phyloP scores from a whole-genome alignment of 2,329 filamentous ascomycete genomes.

The Fusarium incarnatum region DNA sequence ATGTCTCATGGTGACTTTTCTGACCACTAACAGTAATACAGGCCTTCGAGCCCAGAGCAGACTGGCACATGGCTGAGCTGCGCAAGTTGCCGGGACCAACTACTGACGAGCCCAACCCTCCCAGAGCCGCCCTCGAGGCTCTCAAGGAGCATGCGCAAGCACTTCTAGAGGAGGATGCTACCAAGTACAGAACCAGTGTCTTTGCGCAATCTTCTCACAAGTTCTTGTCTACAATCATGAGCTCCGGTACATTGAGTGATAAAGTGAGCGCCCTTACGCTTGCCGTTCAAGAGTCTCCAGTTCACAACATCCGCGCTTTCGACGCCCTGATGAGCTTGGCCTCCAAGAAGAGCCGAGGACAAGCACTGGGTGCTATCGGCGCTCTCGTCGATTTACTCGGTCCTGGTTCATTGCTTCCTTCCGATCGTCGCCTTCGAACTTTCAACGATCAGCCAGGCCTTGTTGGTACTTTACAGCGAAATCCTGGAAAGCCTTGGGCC shows the following conservation, averaged over 20 bases:
- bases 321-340: slow-evolving; percentile 85
- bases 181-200: slow-evolving; percentile 77
- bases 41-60: slow-evolving; percentile 68
- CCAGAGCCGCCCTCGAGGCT: slow-evolving; percentile 58
- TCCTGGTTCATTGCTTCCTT: slow-evolving; percentile 85
- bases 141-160: slow-evolving; percentile 77
- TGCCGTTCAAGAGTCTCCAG: slow-evolving; percentile 92
- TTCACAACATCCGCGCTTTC: slow-evolving; percentile 91
- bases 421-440: slow-evolving; percentile 80
- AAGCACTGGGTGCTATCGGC: slow-evolving; percentile 90
- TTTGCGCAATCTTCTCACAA: slow-evolving; percentile 89
- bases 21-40: slow-evolving; percentile 55
- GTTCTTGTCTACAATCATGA: slow-evolving; percentile 97
- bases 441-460: slow-evolving; percentile 86
- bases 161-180: slow-evolving; percentile 82
- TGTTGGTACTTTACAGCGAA: slow-evolving; percentile 74
- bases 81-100: slow-evolving; percentile 57
- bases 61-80: slow-evolving; percentile 65
- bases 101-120: slow-evolving; percentile 59
- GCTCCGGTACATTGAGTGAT: slow-evolving; percentile 94
- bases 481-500: slow-evolving; percentile 70
- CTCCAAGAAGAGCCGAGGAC: slow-evolving; percentile 92
- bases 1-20: slow-evolving; percentile 28
- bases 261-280: slow-evolving; percentile 96
- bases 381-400: slow-evolving; percentile 95